Evolutionary conservation across 352 stramenopile species (phyloP).

Genomic region (Globisporangium irregulare): DNA sequence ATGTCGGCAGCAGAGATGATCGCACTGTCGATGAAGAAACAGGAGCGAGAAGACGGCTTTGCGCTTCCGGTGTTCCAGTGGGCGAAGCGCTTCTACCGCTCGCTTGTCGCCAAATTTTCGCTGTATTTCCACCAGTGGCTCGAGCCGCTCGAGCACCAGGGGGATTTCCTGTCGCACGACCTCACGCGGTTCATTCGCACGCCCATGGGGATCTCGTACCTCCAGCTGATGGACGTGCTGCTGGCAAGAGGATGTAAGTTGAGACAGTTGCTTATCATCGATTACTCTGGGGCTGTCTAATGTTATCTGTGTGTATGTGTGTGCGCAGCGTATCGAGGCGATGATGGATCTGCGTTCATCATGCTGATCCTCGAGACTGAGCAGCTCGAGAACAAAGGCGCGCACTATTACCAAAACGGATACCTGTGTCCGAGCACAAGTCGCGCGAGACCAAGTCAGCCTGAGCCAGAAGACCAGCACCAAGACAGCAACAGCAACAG

Average conservation of each 20-base stretch:
- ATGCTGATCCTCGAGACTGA: conserved; percentile 81
- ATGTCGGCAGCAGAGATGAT: conserved; percentile 77
- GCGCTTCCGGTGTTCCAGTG: conserved; percentile 78
- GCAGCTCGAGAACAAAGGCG: conserved; percentile 69
- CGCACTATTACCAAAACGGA: conserved; percentile 72
- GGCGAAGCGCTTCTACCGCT: conserved; percentile 80
- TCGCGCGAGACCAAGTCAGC: conserved; percentile 13
- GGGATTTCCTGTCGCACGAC: conserved; percentile 58
- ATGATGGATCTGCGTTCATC: conserved; percentile 46
- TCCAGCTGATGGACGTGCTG: conserved; percentile 79
- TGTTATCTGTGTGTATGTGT: neutral
- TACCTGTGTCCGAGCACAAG: conserved; percentile 64
- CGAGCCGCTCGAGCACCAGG: conserved; percentile 60
- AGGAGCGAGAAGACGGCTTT: conserved; percentile 78
- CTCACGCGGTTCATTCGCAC: conserved; percentile 73
- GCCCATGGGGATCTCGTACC: conserved; percentile 75
- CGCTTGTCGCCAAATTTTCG: conserved; percentile 80
- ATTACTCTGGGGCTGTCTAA: neutral
- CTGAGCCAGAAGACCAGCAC: conserved; percentile 14
- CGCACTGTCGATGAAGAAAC: conserved; percentile 63
- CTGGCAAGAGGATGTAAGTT: conserved; percentile 55
- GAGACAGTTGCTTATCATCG: neutral
- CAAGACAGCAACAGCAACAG: conserved; percentile 10
- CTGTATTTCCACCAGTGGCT: conserved; percentile 83
- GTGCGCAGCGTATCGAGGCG: conserved; percentile 40